phyloP scores from a whole-genome alignment of 83 land plant genomes.

The Picea mariana region DNA sequence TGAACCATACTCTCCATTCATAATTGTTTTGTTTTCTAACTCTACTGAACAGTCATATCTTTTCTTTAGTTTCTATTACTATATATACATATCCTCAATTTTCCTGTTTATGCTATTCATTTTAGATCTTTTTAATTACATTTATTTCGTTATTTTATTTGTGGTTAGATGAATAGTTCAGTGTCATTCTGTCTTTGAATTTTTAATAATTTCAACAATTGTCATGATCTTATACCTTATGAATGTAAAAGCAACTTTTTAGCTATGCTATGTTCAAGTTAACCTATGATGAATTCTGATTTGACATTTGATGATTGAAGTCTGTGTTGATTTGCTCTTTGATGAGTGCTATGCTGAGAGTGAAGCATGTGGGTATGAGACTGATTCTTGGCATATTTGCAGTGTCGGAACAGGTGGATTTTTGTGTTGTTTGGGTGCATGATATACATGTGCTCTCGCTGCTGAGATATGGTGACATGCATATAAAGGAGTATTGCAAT shows the following conservation, averaged over 20 bases:
- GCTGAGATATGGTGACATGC: too few relatives aligned
- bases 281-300: not conserved
- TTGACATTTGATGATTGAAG: too few relatives aligned
- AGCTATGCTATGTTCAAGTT: not conserved
- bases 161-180: not conserved
- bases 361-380: not conserved
- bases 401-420: too few relatives aligned
- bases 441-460: too few relatives aligned
- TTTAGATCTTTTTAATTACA: not conserved
- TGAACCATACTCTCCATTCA: not conserved
- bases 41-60: not conserved
- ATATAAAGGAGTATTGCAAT: too few relatives aligned
- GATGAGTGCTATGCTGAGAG: not conserved
- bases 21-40: not conserved
- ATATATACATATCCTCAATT: not conserved
- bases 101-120: not conserved
- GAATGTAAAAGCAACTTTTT: not conserved
- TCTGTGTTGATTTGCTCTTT: not conserved
- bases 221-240: not conserved
- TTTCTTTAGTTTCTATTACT: not conserved
- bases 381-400: too few relatives aligned
- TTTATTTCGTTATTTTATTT: not conserved
- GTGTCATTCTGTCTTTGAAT: not conserved
- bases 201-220: not conserved
- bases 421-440: too few relatives aligned